Conservation (phyloP, 495 filamentous ascomycete species). For the Tuber melanosporum region DNA sequence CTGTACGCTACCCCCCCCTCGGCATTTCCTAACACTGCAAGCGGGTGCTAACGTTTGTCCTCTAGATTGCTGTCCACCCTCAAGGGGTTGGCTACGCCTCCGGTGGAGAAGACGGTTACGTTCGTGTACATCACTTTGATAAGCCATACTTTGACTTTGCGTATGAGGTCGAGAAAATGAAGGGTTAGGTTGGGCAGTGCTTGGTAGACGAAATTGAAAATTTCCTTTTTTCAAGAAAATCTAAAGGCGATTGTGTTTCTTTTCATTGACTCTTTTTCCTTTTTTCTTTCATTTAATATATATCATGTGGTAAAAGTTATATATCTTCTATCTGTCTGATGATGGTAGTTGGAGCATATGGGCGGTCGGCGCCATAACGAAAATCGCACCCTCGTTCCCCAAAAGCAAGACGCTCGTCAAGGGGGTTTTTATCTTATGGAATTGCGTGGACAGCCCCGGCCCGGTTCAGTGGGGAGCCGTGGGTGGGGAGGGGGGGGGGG, state of each 20-base stretch:
- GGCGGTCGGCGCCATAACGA: neutral
- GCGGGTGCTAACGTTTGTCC: neutral
- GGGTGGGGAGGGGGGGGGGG: neutral
- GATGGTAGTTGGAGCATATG: neutral
- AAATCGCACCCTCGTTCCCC: neutral
- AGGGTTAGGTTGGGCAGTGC: conserved; percentile 34
- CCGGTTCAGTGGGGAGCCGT: neutral
- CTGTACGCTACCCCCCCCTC: conserved; percentile 34
- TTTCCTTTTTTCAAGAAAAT: neutral
- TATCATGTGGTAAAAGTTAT: neutral
- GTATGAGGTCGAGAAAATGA: conserved; percentile 86
- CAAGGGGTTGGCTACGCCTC: conserved; percentile 83
- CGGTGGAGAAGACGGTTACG: conserved; percentile 97
- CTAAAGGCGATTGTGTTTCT: neutral
- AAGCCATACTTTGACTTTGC: conserved; percentile 96
- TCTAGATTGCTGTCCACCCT: conserved; percentile 72
- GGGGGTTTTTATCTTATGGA: neutral
- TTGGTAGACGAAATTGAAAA: neutral
- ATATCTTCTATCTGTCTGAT: neutral
- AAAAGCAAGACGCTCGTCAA: neutral
- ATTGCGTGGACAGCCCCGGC: neutral
- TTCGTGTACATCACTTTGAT: conserved; percentile 97
- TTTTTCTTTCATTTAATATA: neutral
- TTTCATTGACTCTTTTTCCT: neutral
- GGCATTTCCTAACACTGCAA: conserved; percentile 7